Base-by-base conservation (phyloP, 192 early-diverging fungal genomes). In the Lunasporangiospora selenospora region DNA sequence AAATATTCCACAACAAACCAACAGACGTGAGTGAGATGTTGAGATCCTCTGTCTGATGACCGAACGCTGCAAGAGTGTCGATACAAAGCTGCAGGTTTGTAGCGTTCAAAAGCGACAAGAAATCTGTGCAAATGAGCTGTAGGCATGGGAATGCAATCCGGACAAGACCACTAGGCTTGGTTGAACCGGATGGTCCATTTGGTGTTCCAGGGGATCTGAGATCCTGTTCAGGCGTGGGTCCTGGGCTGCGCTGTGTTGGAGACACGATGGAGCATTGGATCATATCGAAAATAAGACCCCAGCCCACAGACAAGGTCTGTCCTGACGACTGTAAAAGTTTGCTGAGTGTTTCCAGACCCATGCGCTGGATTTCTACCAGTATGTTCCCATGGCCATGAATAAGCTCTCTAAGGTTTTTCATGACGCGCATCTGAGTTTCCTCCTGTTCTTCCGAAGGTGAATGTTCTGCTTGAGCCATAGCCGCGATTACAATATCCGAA, bases 91-190 rank as follows among this genome's bases (percentile, higher is more conserved):
- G 83, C 39, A 99, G 64, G 41, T 90, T 87, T 8, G 76, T 76
- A 3, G 95, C 91, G 15, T 81, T 80, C 63, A 98, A 69, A 6
- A 91, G 81, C 7, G 92, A 83, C 39, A 99, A 58, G 58, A 98
- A 97, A 66, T 99, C 98, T 1, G 92, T 92, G 71, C 96, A 98
- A 24, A 99, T 92, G 15, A 99, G 76, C 65, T 99, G 95, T 50
- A 99, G 54, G 40, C 90, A 95, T 5, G 95, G 89, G 59, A 99
- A 99, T 10, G 92, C 94, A 42, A 90, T 78, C 10, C 92, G 84
- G 59, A 96, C 88, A 8, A 84, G 63, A 1, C 82, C 83, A 16
- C 63, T 70, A 8, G 59, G 21, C 46, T 73, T 63, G 8, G 71
- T 49, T 1, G 61, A 48, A 33, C 71, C 77, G 3, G 54, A 30